phyloP scores from a whole-genome alignment of 345 rosid species.

The Arabidopsis suecica region DNA sequence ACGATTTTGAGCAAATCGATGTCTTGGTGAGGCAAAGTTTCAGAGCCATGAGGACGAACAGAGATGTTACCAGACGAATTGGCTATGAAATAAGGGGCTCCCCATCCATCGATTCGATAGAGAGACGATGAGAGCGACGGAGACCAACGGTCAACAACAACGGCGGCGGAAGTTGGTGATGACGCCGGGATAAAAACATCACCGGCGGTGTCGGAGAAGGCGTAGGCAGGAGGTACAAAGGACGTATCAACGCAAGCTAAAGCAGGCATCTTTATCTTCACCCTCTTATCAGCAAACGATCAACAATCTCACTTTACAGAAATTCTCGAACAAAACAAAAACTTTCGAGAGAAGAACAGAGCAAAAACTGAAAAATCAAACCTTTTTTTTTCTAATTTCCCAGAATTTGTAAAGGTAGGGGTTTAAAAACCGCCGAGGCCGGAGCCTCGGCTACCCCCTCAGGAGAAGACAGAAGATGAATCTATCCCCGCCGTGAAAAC shows the following conservation, averaged over 20 bases:
- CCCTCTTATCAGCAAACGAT: slow-evolving; percentile 44
- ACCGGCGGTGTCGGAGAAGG: slow-evolving; percentile 46
- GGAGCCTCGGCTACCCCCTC: slow-evolving; percentile 99
- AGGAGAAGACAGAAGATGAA: slow-evolving; percentile 74
- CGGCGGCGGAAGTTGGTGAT: slow-evolving; percentile 29
- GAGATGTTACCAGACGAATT: slow-evolving; percentile 78
- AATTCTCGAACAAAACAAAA: slow-evolving; percentile 20
- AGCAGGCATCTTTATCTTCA: slow-evolving; percentile 78
- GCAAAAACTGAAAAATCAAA: neutral
- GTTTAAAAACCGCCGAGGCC: slow-evolving; percentile 99
- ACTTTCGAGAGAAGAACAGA: neutral
- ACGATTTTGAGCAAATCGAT: slow-evolving; percentile 82
- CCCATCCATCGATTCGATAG: slow-evolving; percentile 84
- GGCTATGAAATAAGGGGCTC: slow-evolving; percentile 89
- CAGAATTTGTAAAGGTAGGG: slow-evolving; percentile 70
- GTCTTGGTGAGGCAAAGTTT: slow-evolving; percentile 81
- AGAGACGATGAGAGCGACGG: slow-evolving; percentile 68
- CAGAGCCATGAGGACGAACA: slow-evolving; percentile 76
- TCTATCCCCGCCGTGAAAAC: slow-evolving; percentile 57
- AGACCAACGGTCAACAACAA: slow-evolving; percentile 59
- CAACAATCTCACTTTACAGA: slow-evolving; percentile 3
- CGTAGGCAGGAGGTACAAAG: slow-evolving; percentile 44
- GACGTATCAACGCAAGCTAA: slow-evolving; percentile 81
- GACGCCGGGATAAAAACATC: slow-evolving; percentile 37
- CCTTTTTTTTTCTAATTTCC: neutral